These are phyloP conservation scores for Pythium plurisporium DNA, from an alignment of 352 stramenopile species.

Conservation along the genomic window DNA sequence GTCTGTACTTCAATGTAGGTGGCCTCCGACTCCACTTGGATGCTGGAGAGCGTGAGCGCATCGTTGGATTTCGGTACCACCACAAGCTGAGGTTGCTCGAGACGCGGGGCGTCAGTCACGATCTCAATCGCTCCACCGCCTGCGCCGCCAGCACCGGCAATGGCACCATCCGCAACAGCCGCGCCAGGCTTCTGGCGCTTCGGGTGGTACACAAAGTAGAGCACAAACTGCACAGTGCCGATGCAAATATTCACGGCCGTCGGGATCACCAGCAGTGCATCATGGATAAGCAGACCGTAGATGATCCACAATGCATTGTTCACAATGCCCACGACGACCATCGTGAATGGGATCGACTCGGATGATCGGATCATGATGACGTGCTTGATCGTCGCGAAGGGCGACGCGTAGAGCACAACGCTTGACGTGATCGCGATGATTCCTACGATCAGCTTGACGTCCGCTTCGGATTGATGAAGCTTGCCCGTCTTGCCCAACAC, in stretches of 20 bases:
- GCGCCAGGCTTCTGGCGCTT: constrained; percentile 15
- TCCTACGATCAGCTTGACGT: constrained; percentile 28
- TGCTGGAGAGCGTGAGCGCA: constrained; percentile 4
- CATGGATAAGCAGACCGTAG: constrained; percentile 49
- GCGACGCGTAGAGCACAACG: constrained; percentile 45
- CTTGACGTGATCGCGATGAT: constrained; percentile 37
- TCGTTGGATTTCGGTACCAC: background rate
- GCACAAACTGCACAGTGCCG: constrained; percentile 43
- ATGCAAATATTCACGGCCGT: constrained; percentile 43
- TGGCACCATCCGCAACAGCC: constrained; percentile 9
- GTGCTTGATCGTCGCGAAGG: constrained; percentile 47
- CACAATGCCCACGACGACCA: constrained; percentile 52
- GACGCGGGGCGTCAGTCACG: constrained; percentile 12
- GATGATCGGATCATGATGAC: constrained; percentile 52
- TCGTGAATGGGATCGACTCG: constrained; percentile 51
- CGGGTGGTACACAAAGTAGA: constrained; percentile 56
- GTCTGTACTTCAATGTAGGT: constrained; percentile 13
- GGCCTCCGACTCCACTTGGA: constrained; percentile 11
- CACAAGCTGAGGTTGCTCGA: background rate
- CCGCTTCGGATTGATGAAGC: constrained; percentile 20
- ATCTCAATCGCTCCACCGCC: constrained; percentile 23
- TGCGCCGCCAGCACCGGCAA: too few relatives aligned
- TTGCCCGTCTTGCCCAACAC: constrained; percentile 31
- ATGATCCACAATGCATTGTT: constrained; percentile 79
- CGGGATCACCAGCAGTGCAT: constrained; percentile 57